A percentile compares a stretch with the other conserved stretches of the same genome.
Conservation (phyloP, 805 yeast genomes). For the Lipomyces sp. region DNA sequence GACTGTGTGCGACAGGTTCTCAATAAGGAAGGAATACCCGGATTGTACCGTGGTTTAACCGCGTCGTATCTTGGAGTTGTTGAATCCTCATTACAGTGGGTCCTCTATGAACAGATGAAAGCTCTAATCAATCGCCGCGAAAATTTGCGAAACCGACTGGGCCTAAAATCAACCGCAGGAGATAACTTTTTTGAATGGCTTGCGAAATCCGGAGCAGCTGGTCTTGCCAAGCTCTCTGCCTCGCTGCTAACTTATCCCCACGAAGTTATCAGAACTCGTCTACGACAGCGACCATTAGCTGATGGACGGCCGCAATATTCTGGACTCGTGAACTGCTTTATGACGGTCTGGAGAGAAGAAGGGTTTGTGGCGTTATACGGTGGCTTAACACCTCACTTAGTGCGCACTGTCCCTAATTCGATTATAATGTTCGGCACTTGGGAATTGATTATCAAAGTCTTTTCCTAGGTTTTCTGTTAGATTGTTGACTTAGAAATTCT, state of each 20-base stretch:
- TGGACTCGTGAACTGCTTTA: conserved; percentile 87
- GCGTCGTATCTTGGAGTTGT: conserved; percentile 93
- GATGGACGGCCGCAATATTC: conserved; percentile 85
- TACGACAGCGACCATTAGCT: conserved; percentile 89
- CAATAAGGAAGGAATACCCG: conserved; percentile 74
- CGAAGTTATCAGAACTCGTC: conserved; percentile 92
- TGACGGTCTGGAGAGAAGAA: conserved; percentile 84
- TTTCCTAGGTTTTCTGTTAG: conserved; percentile 39
- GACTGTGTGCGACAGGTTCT: conserved; percentile 79
- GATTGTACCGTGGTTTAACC: conserved; percentile 87
- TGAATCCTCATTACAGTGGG: conserved; percentile 95
- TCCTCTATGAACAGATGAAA: conserved; percentile 94
- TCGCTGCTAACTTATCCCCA: conserved; percentile 94
- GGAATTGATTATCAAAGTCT: conserved; percentile 77
- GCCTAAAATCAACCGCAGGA: conserved; percentile 48
- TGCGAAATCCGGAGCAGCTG: conserved; percentile 97
- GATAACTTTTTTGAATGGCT: conserved; percentile 86
- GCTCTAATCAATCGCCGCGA: conserved; percentile 61
- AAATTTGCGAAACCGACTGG: conserved; percentile 42
- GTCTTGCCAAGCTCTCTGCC: conserved; percentile 92
- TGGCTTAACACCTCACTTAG: conserved; percentile 93
- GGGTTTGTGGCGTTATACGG: conserved; percentile 94
- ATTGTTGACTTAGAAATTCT: neutral
- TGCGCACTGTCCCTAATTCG: conserved; percentile 96
- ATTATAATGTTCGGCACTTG: conserved; percentile 99